A percentile compares a stretch with the other conserved stretches of the same genome.
Conservation (phyloP, 2,329 filamentous ascomycete genomes). For the Colletotrichum euphorbiae region DNA sequence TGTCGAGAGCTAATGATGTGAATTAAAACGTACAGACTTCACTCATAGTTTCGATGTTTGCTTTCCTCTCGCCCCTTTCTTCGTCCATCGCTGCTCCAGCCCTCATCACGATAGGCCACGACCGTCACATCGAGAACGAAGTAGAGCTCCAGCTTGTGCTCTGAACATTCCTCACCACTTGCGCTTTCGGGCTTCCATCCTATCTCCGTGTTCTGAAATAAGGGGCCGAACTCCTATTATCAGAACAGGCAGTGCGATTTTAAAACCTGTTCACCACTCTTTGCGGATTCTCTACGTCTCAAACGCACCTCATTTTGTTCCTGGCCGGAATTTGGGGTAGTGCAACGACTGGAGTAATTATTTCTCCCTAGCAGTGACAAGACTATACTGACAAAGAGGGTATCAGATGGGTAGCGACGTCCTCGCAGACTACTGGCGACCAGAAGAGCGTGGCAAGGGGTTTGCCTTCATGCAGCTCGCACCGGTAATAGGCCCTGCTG, state of each 20-base stretch:
- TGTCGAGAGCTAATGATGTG: no score
- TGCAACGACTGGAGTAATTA: conserved; percentile 61
- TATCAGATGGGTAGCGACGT: conserved; percentile 60
- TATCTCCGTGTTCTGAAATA: conserved; percentile 57
- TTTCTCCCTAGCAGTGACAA: conserved; percentile 1
- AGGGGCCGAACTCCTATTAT: conserved; percentile 54
- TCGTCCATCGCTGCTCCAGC: conserved; percentile 58
- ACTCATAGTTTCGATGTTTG: conserved; percentile 62
- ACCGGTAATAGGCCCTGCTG: conserved; percentile 53
- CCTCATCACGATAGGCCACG: conserved; percentile 50
- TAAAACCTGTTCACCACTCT: conserved; percentile 53
- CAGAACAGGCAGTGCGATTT: conserved; percentile 50
- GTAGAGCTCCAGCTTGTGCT: conserved; percentile 57
- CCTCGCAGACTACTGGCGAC: conserved; percentile 58
- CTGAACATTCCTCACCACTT: conserved; percentile 61
- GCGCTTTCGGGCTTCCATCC: conserved; percentile 55
- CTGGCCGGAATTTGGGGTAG: conserved; percentile 65
- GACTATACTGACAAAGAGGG: conserved; percentile 46
- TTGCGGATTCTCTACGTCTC: conserved; percentile 55
- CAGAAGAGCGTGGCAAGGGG: conserved; percentile 58
- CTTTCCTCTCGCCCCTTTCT: conserved; percentile 63
- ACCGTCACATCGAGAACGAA: conserved; percentile 53
- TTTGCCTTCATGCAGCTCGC: conserved; percentile 53
- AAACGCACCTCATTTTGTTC: conserved; percentile 55
- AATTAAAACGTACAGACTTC: conserved; percentile 40